phyloP scores from a whole-genome alignment of 257 asterid species.

The Nicotiana obtusifolia region DNA sequence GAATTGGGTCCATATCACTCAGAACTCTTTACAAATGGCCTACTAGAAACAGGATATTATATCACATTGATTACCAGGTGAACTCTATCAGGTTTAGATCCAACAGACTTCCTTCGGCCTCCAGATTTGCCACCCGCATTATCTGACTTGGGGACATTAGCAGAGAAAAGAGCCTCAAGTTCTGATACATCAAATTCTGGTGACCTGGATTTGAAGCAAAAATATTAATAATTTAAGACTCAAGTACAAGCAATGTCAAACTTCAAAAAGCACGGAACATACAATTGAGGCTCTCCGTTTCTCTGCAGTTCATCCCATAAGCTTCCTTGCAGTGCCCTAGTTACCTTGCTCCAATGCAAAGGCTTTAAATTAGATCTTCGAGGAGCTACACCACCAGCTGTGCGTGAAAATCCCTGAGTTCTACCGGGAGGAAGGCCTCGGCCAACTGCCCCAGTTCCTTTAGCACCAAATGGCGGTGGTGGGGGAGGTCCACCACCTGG shows the following conservation, averaged over 20 bases:
- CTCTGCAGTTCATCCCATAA: constrained; percentile 98
- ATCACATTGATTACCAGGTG: constrained; percentile 64
- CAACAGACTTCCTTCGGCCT: constrained; percentile 80
- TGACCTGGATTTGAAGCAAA: constrained; percentile 46
- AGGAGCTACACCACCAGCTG: constrained; percentile 64
- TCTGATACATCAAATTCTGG: constrained; percentile 94
- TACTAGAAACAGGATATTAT: not conserved
- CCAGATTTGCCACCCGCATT: constrained; percentile 67
- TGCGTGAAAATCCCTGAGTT: constrained; percentile 33
- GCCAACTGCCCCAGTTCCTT: constrained; percentile 58
- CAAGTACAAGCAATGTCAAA: constrained; percentile 3
- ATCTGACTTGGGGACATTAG: constrained; percentile 75
- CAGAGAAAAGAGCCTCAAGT: constrained; percentile 93
- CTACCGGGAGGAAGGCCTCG: constrained; percentile 45
- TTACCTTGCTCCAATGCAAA: constrained; percentile 97
- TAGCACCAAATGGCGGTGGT: constrained; percentile 50
- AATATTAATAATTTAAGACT: constrained; percentile 17
- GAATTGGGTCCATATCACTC: not conserved
- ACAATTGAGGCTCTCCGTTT: constrained; percentile 85
- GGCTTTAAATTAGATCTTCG: constrained; percentile 87
- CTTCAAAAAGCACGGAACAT: constrained; percentile 28
- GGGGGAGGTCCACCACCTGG: constrained; percentile 48
- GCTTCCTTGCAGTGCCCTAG: constrained; percentile 96
- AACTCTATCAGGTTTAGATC: constrained; percentile 81
- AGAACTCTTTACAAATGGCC: not conserved